Evolutionary conservation across 2,329 filamentous ascomycete species (phyloP), one percentile per base, ranked within the genome.

Genomic region (Aspergillus unguis): DNA sequence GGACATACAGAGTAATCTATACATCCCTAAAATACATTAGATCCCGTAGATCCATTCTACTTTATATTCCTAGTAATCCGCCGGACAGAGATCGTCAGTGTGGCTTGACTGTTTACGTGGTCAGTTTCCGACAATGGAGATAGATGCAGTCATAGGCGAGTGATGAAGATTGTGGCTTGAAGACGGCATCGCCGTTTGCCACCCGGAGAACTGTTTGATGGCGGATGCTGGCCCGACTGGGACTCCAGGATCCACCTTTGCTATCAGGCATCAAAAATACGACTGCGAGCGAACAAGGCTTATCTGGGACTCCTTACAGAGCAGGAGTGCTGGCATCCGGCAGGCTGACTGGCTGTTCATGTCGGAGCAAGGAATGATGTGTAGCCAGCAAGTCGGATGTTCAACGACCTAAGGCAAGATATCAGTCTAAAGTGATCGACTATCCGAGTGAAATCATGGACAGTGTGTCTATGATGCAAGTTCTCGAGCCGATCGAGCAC

Each of bases 91-190:
- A 17, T 17, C 17, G 17, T 17, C 17, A 17, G 17, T 17, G 17
- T 27, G 38, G 38, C 38, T 41, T 41, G 9, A 5, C 17, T 17
- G 33, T 17, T 17, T n/a, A 10, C 11, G 3, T 28, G 6, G 26
- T 28, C 26, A 38, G 4, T 25, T n/a, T 17, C 11, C 9, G 10
- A n/a, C 26, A 29, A 10, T 23, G 26, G 8, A 41, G 8, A 27
- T 42, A 27, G 38, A 41, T 28, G 38, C 23, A 41, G 17, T 17
- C 17, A 8, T 33, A 27, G 23, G 40, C 11, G 3, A n/a, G 10
- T 28, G 44, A 48, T 40, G 17, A 40, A 47, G 28, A 38, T 11
- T 33, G 37, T 48, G 45, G 45, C 45, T 48, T 48, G 35, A 38
- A 28, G 31, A 45, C 32, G 17, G 28, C 44, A 36, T 45, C 31